Percentiles rank a stretch among this genome's conserved stretches.
Conservation (phyloP, 257 asterid genomes). For the Gentiana dahurica region DNA sequence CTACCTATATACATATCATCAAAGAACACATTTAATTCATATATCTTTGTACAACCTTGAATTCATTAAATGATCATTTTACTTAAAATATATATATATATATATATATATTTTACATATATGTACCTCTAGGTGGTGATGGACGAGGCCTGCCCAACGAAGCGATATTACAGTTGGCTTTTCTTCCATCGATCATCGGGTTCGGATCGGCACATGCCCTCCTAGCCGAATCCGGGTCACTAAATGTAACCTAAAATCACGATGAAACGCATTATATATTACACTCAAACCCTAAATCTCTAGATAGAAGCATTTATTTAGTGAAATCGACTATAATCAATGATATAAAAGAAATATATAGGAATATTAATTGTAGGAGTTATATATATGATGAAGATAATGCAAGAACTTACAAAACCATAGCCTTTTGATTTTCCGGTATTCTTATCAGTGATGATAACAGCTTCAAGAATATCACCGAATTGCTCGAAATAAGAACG, state of each 20-base stretch:
- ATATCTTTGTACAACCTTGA: neutral
- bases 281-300: too few relatives aligned
- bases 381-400: neutral
- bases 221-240: constrained; percentile 81
- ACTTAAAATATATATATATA: neutral
- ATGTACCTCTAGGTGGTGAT: constrained; percentile 63
- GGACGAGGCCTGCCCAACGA: constrained; percentile 91
- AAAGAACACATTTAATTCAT: neutral
- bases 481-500: constrained; percentile 67
- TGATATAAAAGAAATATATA: neutral
- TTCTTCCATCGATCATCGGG: constrained; percentile 85
- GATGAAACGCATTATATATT: too few relatives aligned
- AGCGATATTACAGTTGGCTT: constrained; percentile 93
- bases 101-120: too few relatives aligned
- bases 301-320: too few relatives aligned
- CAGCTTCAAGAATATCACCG: constrained; percentile 95
- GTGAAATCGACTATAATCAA: neutral
- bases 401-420: constrained; percentile 63
- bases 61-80: neutral
- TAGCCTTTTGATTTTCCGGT: constrained; percentile 95
- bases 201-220: constrained; percentile 78
- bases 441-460: constrained; percentile 85
- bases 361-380: neutral
- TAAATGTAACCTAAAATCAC: constrained; percentile 59
- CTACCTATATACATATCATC: constrained; percentile 26